phyloP scores from a whole-genome alignment of 2,329 filamentous ascomycete genomes.

The Aspergillus quadricinctus region DNA sequence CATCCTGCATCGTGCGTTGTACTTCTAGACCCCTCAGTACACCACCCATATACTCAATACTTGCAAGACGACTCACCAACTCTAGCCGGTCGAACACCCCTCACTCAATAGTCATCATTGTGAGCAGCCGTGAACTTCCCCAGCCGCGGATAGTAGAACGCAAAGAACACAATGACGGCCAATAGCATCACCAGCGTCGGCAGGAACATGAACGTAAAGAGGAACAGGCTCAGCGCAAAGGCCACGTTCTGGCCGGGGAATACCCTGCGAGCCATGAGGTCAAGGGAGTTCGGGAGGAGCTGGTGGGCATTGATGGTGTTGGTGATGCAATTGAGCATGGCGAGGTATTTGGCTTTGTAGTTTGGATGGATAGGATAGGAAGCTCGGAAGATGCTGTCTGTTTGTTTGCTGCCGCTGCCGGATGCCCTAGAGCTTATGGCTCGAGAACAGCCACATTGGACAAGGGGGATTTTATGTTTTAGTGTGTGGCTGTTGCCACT shows the following conservation, averaged over 20 bases:
- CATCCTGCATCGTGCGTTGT: not conserved
- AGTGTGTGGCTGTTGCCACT: not conserved
- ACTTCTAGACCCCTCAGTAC: not conserved
- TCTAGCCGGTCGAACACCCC: not conserved
- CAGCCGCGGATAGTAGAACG: constrained; percentile 26
- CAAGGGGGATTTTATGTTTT: not conserved
- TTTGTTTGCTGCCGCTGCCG: not conserved
- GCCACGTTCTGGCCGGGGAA: constrained; percentile 24
- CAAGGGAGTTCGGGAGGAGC: constrained; percentile 14
- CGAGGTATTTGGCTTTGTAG: not conserved
- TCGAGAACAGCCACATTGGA: not conserved
- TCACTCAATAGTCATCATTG: not conserved
- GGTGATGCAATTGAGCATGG: constrained; percentile 3
- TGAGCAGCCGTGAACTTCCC: constrained; percentile 11
- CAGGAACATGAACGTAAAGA: constrained; percentile 34
- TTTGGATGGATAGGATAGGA: not conserved
- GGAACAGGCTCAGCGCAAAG: constrained; percentile 27
- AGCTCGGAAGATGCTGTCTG: not conserved
- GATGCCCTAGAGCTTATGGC: not conserved
- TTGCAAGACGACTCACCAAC: not conserved
- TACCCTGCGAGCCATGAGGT: constrained; percentile 26
- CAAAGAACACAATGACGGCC: constrained; percentile 29
- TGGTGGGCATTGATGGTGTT: constrained; percentile 1
- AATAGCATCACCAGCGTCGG: constrained; percentile 30
- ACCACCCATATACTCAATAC: not conserved